A percentile compares a stretch with the other conserved stretches of the same genome.
These are phyloP conservation scores for Passalora sequoiae DNA, from an alignment of 2,329 filamentous ascomycete species.

Conservation along the genomic window DNA sequence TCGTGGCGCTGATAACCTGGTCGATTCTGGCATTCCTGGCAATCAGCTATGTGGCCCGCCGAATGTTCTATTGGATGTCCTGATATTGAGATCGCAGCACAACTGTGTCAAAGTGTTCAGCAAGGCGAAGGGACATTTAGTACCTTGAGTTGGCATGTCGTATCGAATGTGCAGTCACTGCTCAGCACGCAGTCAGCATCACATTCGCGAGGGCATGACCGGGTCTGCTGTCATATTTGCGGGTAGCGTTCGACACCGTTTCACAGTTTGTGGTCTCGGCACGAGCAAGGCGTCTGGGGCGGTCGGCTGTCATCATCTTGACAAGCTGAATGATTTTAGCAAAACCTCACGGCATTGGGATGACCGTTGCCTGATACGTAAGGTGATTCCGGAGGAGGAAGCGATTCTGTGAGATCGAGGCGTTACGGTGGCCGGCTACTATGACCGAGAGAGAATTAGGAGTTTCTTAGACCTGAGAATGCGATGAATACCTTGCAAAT, in stretches of 20 bases:
- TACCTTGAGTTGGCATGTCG: too few species aligned
- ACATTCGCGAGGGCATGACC: too few species aligned
- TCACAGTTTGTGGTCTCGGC: neutral
- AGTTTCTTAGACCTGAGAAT: too few species aligned
- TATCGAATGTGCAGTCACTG: too few species aligned
- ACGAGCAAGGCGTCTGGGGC: too few species aligned
- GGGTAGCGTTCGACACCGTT: too few species aligned
- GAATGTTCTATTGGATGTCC: conserved; percentile 21
- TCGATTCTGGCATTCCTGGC: conserved; percentile 22
- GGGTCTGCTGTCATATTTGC: too few species aligned
- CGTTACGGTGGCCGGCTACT: neutral
- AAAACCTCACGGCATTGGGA: too few species aligned
- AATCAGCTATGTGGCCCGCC: conserved; percentile 19
- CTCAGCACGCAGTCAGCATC: too few species aligned
- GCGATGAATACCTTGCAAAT: too few species aligned
- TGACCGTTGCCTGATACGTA: neutral
- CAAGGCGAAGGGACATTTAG: too few species aligned
- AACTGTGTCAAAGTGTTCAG: too few species aligned
- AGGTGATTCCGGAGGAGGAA: neutral
- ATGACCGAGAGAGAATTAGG: neutral
- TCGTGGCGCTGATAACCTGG: conserved; percentile 45
- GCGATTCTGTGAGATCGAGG: neutral
- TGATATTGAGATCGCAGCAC: neutral
- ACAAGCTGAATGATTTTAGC: neutral
- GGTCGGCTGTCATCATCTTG: neutral